Percentiles rank a stretch among this genome's conserved stretches.
phyloP scores from a whole-genome alignment of 2,329 filamentous ascomycete species.

The Aspergillus fructus region DNA sequence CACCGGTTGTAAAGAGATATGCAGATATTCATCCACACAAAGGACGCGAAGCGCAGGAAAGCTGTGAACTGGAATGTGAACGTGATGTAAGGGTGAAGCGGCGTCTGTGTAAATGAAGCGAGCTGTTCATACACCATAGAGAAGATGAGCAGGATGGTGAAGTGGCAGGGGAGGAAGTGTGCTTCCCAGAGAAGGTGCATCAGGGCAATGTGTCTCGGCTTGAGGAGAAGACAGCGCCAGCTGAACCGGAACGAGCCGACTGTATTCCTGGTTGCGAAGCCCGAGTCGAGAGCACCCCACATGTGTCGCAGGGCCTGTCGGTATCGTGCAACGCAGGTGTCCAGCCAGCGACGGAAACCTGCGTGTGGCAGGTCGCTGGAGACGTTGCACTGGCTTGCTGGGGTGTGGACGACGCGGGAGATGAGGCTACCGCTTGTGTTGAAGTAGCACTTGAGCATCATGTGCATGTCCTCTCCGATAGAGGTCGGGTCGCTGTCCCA shows the following conservation, averaged over 20 bases:
- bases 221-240: background rate
- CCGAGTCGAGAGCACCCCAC: conserved; percentile 72
- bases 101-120: conserved; percentile 43
- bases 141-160: conserved; percentile 62
- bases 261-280: conserved; percentile 61
- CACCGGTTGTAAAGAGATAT: conserved; percentile 68
- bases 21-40: conserved; percentile 63
- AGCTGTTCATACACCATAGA: conserved; percentile 61
- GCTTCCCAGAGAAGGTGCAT: conserved; percentile 71
- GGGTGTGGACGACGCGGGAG: conserved; percentile 63
- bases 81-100: conserved; percentile 53
- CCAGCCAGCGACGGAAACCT: conserved; percentile 43
- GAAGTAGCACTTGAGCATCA: conserved; percentile 78
- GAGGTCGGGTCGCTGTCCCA: conserved; percentile 71
- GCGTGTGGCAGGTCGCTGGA: background rate
- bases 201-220: conserved; percentile 55
- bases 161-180: conserved; percentile 69
- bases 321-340: conserved; percentile 65
- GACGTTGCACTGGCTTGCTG: conserved; percentile 52
- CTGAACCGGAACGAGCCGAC: conserved; percentile 27
- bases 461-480: conserved; percentile 74
- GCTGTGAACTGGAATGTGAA: conserved; percentile 64
- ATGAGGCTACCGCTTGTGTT: conserved; percentile 69
- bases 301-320: conserved; percentile 72
- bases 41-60: conserved; percentile 59